Evolutionary conservation across 192 early-diverging fungal species (phyloP).

Genomic region (Mortierella claussenii): DNA sequence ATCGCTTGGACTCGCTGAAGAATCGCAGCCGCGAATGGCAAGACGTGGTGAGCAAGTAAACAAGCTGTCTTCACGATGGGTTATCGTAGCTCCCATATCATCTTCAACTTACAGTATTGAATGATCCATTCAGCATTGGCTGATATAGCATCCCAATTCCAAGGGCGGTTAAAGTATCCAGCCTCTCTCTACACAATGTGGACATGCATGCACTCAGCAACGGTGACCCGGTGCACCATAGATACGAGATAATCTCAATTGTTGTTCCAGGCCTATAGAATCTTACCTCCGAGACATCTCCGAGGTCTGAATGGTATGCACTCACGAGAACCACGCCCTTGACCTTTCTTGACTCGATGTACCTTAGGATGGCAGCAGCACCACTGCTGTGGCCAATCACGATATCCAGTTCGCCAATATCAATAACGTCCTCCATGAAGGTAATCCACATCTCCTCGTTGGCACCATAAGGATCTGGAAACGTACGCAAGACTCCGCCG

Average conservation of each 20-base stretch:
- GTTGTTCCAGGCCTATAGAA: too few species aligned
- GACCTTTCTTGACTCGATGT: slow-evolving; percentile 43
- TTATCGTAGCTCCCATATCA: too few species aligned
- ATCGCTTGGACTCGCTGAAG: slow-evolving; percentile 44
- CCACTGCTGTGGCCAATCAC: slow-evolving; percentile 54
- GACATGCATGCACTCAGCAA: too few species aligned
- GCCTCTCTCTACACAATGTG: slow-evolving; percentile 32
- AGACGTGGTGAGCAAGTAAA: too few species aligned
- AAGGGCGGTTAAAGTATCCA: slow-evolving; percentile 55
- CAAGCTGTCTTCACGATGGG: background rate
- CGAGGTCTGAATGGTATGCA: slow-evolving; percentile 54
- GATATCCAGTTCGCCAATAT: slow-evolving; percentile 30
- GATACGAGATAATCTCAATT: background rate
- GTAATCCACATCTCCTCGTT: slow-evolving; percentile 51
- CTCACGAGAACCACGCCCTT: slow-evolving; percentile 55
- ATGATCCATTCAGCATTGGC: slow-evolving; percentile 44
- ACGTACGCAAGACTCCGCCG: slow-evolving; percentile 36
- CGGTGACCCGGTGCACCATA: too few species aligned
- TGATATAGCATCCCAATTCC: slow-evolving; percentile 53
- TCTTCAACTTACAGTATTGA: slow-evolving; percentile 44
- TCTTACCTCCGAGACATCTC: slow-evolving; percentile 43
- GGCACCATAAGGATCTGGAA: slow-evolving; percentile 51
- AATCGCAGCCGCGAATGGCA: too few species aligned
- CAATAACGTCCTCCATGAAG: slow-evolving; percentile 48
- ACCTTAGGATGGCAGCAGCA: slow-evolving; percentile 47